Conservation (phyloP, 805 yeast genomes). For the Nakazawaea ambrosiae region DNA sequence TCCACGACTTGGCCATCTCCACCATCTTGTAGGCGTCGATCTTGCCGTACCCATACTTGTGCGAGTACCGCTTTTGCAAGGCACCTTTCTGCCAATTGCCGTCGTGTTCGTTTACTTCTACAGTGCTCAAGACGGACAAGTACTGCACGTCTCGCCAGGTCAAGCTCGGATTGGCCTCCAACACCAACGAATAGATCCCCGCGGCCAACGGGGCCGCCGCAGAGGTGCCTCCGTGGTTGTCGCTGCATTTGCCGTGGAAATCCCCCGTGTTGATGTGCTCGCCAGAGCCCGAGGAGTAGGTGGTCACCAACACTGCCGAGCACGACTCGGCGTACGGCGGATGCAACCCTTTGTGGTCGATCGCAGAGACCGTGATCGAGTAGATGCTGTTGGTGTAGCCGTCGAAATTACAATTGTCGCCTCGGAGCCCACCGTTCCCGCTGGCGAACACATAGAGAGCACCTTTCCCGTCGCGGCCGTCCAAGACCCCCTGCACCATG, state of each 20-base stretch:
- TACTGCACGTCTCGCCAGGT: slow-evolving; percentile 97
- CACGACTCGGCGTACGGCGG: slow-evolving; percentile 91
- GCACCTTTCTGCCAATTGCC: slow-evolving; percentile 74
- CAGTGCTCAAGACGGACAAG: slow-evolving; percentile 64
- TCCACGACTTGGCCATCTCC: slow-evolving; percentile 65
- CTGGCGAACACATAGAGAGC: slow-evolving; percentile 91
- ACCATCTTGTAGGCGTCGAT: slow-evolving; percentile 77
- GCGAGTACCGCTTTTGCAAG: slow-evolving; percentile 63
- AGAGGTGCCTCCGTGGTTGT: slow-evolving; percentile 89
- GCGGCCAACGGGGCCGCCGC: slow-evolving; percentile 99
- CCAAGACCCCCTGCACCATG: slow-evolving; percentile 72
- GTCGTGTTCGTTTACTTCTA: slow-evolving; percentile 58
- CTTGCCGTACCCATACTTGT: slow-evolving; percentile 87
- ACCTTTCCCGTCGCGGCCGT: slow-evolving; percentile 79
- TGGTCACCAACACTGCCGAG: slow-evolving; percentile 89
- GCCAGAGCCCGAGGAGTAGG: slow-evolving; percentile 87
- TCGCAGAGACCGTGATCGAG: slow-evolving; percentile 91
- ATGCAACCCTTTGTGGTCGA: slow-evolving; percentile 80
- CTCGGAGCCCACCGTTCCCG: slow-evolving; percentile 82
- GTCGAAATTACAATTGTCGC: slow-evolving; percentile 92
- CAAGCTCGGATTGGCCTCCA: slow-evolving; percentile 77
- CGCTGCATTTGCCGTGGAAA: slow-evolving; percentile 60
- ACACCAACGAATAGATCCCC: slow-evolving; percentile 80
- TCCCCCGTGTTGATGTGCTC: slow-evolving; percentile 89
- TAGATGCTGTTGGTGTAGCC: slow-evolving; percentile 95